Base-by-base conservation (phyloP, 2,329 filamentous ascomycete genomes). In the Beauveria sp. region DNA sequence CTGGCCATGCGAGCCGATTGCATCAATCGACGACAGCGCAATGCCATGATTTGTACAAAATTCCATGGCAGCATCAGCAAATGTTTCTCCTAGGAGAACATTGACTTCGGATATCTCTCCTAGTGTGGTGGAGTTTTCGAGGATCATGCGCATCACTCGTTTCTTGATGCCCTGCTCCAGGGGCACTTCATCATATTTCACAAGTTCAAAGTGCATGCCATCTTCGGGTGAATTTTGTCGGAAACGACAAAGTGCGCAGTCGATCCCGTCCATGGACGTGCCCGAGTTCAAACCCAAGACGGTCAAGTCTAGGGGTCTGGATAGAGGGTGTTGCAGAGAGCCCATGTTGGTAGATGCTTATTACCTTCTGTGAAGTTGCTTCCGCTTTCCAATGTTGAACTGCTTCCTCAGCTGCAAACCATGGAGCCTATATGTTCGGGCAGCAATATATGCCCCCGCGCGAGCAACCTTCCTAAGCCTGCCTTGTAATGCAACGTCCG, bases 171-270 rank as follows among this genome's bases (percentile, higher is more conserved):
- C 73, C 31, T 74, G 76, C 31, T 81, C 78, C 18, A 86, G 72
- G 0, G 80, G 78, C n/a, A 83, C 75, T 65, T 85, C 82, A 53
- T 78, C 80, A 68, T 84, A 84, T 71, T 81, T 71, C n/a, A 84
- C 73, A 5, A 86, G 73, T 66, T 82, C 77, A 64, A 86, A 81
- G 65, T 82, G 78, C 77, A 87, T 79, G 3, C 80, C 76, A 5
- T 75, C 73, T 7, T 78, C 73, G 1, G 82, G 82, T 7, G 76
- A 75, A 20, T 77, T 76, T 67, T 86, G 83, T 52, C 73, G 73
- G 69, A 85, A 86, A 57, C 73, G 80, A 66, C 83, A 84, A 9
- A 85, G 74, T 2, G 81, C 83, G 65, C 82, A 85, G 68, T 85
- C 81, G 50, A 87, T 83, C 28, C 80, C 79, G 67, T 83, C 80